Evolutionary conservation across 768 basidiomycete genomes (phyloP), one percentile per base, ranked within the genome.

Genomic region (Dendrothele bispora): DNA sequence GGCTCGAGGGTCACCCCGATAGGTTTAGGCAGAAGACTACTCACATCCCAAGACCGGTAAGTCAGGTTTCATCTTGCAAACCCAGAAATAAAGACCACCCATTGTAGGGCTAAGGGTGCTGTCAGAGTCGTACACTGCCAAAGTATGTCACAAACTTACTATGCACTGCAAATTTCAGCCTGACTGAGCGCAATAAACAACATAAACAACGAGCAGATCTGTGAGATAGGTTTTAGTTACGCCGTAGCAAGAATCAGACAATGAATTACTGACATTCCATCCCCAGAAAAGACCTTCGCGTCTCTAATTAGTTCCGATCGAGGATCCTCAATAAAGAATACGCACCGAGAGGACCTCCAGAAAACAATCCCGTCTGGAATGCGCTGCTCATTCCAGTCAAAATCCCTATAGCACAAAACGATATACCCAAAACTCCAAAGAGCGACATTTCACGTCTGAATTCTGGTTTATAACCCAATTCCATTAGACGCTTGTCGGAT

Each of bases 41-140:
- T 61, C 57, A 77, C 76, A 82, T 17, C 79, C 80, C 4, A 82
- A 66, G 15, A 79, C 62, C 2, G 79, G 80, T 12, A 65, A 50
- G 39, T 79, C 69, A 0, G 79, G 77, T 54, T 80, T 79, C 77
- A 82, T 77, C 55, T 72, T 76, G 63, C 78, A 81, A 10, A 80
- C 79, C 80, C 80, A 82, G 57, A 82, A 83, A 59, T 82, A 83
- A 40, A 82, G 62, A 5, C 79, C 80, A 20, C 79, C 80, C 69
- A 82, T 73, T 3, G 79, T 78, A 1, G 79, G 78, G 46, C 75
- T 77, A n/a, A n/a, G n/a, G n/a, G n/a, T n/a, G n/a, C n/a, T n/a
- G n/a, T n/a, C n/a, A n/a, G n/a, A n/a, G n/a, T n/a, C n/a, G n/a
- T n/a, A n/a, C n/a, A n/a, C n/a, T n/a, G n/a, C n/a, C n/a, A n/a